Conservation (phyloP, 129 eudicot species). For the Flaveria bidentis region DNA sequence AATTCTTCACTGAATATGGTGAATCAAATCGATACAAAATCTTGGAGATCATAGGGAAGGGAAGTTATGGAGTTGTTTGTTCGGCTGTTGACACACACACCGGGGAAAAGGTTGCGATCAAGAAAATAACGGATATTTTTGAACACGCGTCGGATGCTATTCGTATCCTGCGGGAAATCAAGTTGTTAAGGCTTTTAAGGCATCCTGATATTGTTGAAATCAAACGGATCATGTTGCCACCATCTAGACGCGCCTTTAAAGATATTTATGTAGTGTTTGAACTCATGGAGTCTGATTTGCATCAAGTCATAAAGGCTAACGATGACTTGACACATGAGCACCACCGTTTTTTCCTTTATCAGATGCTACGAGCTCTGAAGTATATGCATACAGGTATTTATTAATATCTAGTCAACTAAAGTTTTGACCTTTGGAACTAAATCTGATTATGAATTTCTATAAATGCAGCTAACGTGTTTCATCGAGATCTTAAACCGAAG, state of each 20-base stretch:
- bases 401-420: background rate
- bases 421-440: background rate
- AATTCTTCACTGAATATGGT: constrained; percentile 84
- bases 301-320: constrained; percentile 95
- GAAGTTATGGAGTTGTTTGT: constrained; percentile 97
- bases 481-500: constrained; percentile 95
- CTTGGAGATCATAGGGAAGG: constrained; percentile 88
- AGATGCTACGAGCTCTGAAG: constrained; percentile 89
- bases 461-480: constrained; percentile 82
- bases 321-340: constrained; percentile 94
- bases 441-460: constrained; percentile 26
- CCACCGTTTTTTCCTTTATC: constrained; percentile 92
- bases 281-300: constrained; percentile 98
- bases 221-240: constrained; percentile 90
- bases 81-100: constrained; percentile 93
- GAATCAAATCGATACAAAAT: constrained; percentile 89
- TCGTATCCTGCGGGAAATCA: constrained; percentile 84
- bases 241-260: constrained; percentile 83
- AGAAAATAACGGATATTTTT: constrained; percentile 78
- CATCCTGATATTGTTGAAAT: constrained; percentile 99
- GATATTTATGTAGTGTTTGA: constrained; percentile 93
- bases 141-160: constrained; percentile 91
- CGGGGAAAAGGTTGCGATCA: constrained; percentile 91
- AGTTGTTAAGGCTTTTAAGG: constrained; percentile 80
- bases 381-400: constrained; percentile 87